These are phyloP conservation scores for Iberis pinnata DNA, from an alignment of 345 rosid genomes.

Conservation along the genomic window DNA sequence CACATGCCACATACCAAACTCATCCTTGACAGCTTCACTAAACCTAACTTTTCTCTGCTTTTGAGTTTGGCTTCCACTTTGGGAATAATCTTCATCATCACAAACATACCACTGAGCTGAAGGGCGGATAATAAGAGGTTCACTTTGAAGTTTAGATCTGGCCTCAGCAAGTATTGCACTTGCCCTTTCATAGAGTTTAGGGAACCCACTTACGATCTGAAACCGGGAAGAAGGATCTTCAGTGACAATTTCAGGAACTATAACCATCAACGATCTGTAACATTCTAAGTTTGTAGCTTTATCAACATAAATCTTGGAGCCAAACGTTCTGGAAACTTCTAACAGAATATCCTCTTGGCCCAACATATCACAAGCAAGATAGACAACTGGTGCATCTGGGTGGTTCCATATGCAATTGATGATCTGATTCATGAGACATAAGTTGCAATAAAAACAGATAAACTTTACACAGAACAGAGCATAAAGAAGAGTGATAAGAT, in stretches of 20 bases:
- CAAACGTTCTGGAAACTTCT: conserved; percentile 54
- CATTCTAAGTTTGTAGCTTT: conserved; percentile 43
- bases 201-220: conserved; percentile 63
- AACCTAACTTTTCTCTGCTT: conserved; percentile 43
- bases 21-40: conserved; percentile 60
- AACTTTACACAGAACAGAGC: background rate
- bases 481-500: background rate
- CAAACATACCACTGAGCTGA: conserved; percentile 87
- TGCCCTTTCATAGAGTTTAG: conserved; percentile 64
- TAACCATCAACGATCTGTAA: conserved; percentile 40
- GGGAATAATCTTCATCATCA: conserved; percentile 43
- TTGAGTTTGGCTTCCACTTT: conserved; percentile 26
- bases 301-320: conserved; percentile 72
- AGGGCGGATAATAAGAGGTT: conserved; percentile 75
- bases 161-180: conserved; percentile 60
- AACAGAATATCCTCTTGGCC: conserved; percentile 79
- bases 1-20: conserved; percentile 82
- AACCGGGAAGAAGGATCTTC: conserved; percentile 66
- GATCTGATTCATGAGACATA: conserved; percentile 41
- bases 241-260: conserved; percentile 54
- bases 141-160: conserved; percentile 40
- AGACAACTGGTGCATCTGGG: conserved; percentile 53
- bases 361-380: conserved; percentile 66
- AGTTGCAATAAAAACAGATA: background rate
- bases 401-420: conserved; percentile 83